Evolutionary conservation across 352 stramenopile genomes (phyloP).

Genomic region (Globisporangium radiosum): DNA sequence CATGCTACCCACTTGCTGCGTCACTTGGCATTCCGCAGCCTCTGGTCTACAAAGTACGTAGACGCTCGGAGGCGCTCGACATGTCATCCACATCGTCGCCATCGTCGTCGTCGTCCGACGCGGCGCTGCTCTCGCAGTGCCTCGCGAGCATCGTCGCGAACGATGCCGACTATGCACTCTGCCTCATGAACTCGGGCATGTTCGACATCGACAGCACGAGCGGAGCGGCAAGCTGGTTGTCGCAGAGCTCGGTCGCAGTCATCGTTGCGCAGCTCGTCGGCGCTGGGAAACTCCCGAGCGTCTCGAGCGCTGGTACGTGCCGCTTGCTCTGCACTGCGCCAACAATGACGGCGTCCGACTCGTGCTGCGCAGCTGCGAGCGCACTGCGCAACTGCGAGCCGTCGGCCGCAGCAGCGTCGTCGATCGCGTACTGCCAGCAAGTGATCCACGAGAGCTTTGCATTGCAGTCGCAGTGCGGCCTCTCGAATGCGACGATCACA

Average conservation of each 20-base stretch:
- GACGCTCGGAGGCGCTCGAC: no score
- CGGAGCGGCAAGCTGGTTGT: conserved; percentile 6
- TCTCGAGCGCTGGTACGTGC: conserved; percentile 17
- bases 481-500: conserved; percentile 23
- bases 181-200: conserved; percentile 63
- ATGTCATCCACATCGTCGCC: no score
- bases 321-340: conserved; percentile 26
- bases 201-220: conserved; percentile 22
- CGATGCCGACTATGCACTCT: conserved; percentile 43
- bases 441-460: conserved; percentile 35
- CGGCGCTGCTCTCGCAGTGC: conserved; percentile 25
- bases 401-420: conserved; percentile 11
- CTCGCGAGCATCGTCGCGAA: conserved; percentile 27
- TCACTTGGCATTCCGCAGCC: no score
- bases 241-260: background rate
- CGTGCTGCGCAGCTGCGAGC: conserved; percentile 26
- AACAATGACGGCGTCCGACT: conserved; percentile 21
- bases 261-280: conserved; percentile 7
- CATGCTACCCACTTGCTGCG: no score
- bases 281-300: conserved; percentile 7
- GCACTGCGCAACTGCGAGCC: conserved; percentile 22
- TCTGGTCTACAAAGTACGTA: no score
- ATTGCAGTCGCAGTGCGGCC: conserved; percentile 27
- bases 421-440: conserved; percentile 26
- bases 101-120: conserved; percentile 13